A percentile compares a stretch with the other conserved stretches of the same genome.
Evolutionary conservation across 2,329 filamentous ascomycete species (phyloP).

Genomic region (Ophiognomonia clavigignenti-juglandacearum): DNA sequence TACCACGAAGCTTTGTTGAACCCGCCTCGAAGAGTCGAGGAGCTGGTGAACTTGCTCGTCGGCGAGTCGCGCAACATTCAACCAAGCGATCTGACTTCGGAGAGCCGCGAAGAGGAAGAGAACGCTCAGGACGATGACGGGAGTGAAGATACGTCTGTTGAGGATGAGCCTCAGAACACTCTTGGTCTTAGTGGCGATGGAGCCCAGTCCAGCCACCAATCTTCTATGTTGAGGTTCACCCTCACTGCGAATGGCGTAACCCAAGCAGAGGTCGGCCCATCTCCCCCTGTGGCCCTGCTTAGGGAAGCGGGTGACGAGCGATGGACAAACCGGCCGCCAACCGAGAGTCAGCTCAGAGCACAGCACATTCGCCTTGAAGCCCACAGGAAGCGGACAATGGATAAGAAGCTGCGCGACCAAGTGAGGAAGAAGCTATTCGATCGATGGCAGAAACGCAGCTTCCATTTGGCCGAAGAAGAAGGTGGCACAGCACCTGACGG

Average conservation of each 20-base stretch:
- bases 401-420: constrained; percentile 32
- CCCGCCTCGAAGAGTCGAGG: constrained; percentile 38
- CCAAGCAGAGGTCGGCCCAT: not conserved
- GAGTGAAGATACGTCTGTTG: constrained; percentile 16
- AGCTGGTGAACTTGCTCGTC: constrained; percentile 36
- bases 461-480: constrained; percentile 84
- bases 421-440: constrained; percentile 57
- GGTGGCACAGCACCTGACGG: constrained; percentile 60
- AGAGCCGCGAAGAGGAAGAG: constrained; percentile 11
- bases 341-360: constrained; percentile 37
- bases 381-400: constrained; percentile 30
- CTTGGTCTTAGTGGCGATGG: not conserved
- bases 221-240: not conserved
- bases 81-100: constrained; percentile 6
- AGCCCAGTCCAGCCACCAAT: not conserved
- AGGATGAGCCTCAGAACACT: constrained; percentile 17
- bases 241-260: not conserved
- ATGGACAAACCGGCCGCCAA: constrained; percentile 28
- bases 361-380: constrained; percentile 29
- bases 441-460: constrained; percentile 71
- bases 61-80: constrained; percentile 23
- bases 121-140: constrained; percentile 7
- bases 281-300: constrained; percentile 1
- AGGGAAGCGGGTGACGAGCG: constrained; percentile 21
- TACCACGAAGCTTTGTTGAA: constrained; percentile 42